Base-by-base conservation (phyloP, 495 filamentous ascomycete genomes). In the Chaetomidium leptoderma region DNA sequence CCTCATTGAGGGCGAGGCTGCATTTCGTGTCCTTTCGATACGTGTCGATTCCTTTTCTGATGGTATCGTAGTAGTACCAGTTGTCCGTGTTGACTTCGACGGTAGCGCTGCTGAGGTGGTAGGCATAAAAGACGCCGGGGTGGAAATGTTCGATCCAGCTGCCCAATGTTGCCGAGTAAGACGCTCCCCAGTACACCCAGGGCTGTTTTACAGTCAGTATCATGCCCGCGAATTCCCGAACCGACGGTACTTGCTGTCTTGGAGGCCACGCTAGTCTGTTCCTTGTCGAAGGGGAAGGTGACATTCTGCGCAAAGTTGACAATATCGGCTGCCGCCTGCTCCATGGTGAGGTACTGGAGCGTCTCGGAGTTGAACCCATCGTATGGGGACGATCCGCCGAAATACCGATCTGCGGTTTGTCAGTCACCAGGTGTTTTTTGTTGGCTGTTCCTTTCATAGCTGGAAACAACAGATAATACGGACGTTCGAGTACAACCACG, bases 71-170 rank as follows among this genome's bases (percentile, higher is more conserved):
- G 61, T 86, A 88, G 69, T 80, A 80, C 82, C 83, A 87, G 66
- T 81, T 86, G 58, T 86, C 74, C 9, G 75, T 72, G 47, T 86
- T 80, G 5, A 78, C 78, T 61, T 87, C 74, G 2, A 87, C 83
- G 2, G 79, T 78, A 4, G 83, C 84, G 59, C 79, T 82, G 44
- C 81, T 83, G 19, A 83, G 78, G 60, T 85, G 81, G 60, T 84
- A 86, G 1, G 83, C 83, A 78, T 82, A 83, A 70, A 86, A 86
- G 1, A 81, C 85, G 14, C 82, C 84, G 0, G 83, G 83, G n/a
- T 79, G 72, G 24, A 76, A 75, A 13, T 71, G 73, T 48, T 80
- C 81, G 14, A 78, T 81, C 85, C 85, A 88, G 9, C 79, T 83
- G 10, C 83, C 63, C 33, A 87, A 71, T 10, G 83, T 83, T 46